These are phyloP conservation scores for Tilletia indica DNA, from an alignment of 1,284 basidiomycete species.

Conservation along the genomic window DNA sequence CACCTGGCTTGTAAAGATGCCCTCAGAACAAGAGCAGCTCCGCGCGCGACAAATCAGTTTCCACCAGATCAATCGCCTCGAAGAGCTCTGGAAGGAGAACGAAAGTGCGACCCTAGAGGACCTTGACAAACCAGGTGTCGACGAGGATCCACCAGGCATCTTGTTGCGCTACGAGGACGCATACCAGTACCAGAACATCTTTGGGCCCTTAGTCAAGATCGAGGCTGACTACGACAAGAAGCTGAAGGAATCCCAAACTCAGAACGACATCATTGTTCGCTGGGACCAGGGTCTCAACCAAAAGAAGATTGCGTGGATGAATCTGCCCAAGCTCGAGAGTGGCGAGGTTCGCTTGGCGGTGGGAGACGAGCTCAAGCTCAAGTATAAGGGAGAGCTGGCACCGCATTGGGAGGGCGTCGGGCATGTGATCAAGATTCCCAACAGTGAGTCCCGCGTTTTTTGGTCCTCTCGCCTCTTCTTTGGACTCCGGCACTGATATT, in stretches of 20 bases:
- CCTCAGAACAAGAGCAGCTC: conserved; percentile 89
- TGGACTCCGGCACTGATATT: background rate
- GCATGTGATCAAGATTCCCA: conserved; percentile 98
- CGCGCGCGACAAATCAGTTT: conserved; percentile 94
- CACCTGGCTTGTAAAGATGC: conserved; percentile 97
- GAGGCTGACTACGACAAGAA: conserved; percentile 98
- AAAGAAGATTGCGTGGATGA: conserved; percentile 95
- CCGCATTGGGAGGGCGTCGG: conserved; percentile 86
- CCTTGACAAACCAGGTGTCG: conserved; percentile 77
- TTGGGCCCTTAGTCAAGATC: conserved; percentile 97
- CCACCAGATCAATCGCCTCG: conserved; percentile 91
- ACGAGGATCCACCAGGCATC: conserved; percentile 80
- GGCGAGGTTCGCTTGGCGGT: conserved; percentile 95
- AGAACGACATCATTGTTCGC: conserved; percentile 88
- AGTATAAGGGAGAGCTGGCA: conserved; percentile 82
- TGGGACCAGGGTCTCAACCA: conserved; percentile 99
- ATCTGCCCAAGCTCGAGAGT: conserved; percentile 91
- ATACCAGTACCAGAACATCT: conserved; percentile 99
- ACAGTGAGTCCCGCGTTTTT: conserved; percentile 66
- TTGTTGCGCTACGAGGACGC: conserved; percentile 88
- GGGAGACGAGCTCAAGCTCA: conserved; percentile 88
- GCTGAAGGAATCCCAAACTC: conserved; percentile 96
- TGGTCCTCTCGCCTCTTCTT: background rate
- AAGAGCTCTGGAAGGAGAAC: conserved; percentile 97
- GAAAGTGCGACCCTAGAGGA: conserved; percentile 91